A percentile compares a stretch with the other conserved stretches of the same genome.
These are phyloP conservation scores for Leccinum obscurum DNA, from an alignment of 768 basidiomycete genomes.

Conservation along the genomic window DNA sequence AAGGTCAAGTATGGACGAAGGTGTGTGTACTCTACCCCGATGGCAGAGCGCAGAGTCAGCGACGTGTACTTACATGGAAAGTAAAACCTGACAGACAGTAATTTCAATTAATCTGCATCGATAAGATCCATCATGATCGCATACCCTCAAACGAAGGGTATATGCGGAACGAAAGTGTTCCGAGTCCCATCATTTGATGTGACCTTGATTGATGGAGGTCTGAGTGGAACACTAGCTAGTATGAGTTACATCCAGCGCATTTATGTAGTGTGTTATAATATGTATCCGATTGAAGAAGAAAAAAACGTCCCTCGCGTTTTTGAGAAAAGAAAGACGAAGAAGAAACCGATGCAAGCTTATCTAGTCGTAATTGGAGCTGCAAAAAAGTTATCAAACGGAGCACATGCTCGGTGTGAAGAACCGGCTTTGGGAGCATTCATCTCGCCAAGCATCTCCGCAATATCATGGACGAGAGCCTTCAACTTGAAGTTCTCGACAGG, in stretches of 20 bases:
- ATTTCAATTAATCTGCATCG: no score
- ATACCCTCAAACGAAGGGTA: background rate
- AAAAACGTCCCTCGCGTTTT: background rate
- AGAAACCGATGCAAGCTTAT: background rate
- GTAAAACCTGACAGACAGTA: no score
- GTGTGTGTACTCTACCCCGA: no score
- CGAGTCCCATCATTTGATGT: background rate
- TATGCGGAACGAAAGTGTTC: background rate
- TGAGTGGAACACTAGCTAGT: background rate
- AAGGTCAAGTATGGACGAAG: no score
- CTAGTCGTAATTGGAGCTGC: conserved; percentile 9
- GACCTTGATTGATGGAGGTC: background rate
- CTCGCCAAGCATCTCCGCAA: conserved; percentile 53
- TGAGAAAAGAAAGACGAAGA: background rate
- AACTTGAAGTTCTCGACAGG: conserved; percentile 64
- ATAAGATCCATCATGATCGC: no score
- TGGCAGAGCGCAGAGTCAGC: no score
- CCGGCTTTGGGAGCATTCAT: conserved; percentile 34
- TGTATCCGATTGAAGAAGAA: background rate
- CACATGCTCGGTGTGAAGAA: conserved; percentile 3
- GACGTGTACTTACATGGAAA: no score
- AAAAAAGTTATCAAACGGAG: conserved; percentile 53
- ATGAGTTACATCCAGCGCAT: no score
- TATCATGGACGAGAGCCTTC: conserved; percentile 53
- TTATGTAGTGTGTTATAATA: no score